These are phyloP conservation scores for Globisporangium splendens DNA, from an alignment of 352 stramenopile genomes.

Conservation along the genomic window DNA sequence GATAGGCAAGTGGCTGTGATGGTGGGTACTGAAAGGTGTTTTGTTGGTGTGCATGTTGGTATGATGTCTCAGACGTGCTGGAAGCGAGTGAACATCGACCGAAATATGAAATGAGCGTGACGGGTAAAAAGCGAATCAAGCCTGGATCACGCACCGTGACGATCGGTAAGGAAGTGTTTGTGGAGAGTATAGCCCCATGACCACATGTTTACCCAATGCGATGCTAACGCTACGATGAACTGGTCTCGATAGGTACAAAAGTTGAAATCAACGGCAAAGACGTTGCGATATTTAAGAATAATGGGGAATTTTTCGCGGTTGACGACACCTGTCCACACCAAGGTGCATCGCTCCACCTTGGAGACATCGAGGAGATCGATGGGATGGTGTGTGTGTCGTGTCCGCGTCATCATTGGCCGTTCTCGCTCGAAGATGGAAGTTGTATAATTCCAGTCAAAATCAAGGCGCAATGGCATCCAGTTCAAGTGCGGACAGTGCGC, in stretches of 20 bases:
- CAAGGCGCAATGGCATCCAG: constrained; percentile 58
- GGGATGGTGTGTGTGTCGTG: constrained; percentile 68
- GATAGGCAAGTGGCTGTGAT: not conserved
- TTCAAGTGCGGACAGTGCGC: constrained; percentile 39
- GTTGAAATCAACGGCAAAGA: constrained; percentile 58
- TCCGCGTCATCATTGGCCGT: constrained; percentile 78
- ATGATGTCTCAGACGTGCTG: constrained; percentile 49
- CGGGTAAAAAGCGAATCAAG: constrained; percentile 71
- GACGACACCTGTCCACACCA: constrained; percentile 79
- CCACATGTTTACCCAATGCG: not conserved
- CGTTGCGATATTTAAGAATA: constrained; percentile 83
- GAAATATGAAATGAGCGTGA: constrained; percentile 77
- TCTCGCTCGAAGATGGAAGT: constrained; percentile 71
- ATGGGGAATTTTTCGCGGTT: constrained; percentile 64
- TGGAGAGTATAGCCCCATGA: not conserved
- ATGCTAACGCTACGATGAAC: not conserved
- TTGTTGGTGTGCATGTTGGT: constrained; percentile 1
- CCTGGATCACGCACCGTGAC: constrained; percentile 46
- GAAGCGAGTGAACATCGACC: constrained; percentile 65
- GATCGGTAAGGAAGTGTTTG: constrained; percentile 35
- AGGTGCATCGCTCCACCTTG: constrained; percentile 72
- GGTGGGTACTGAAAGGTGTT: not conserved
- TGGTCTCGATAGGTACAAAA: constrained; percentile 39
- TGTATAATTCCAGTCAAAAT: constrained; percentile 51
- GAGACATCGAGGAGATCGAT: constrained; percentile 85